Percentiles rank a stretch among this genome's conserved stretches.
phyloP scores from a whole-genome alignment of 208 protist genomes.

The Giardia muris region DNA sequence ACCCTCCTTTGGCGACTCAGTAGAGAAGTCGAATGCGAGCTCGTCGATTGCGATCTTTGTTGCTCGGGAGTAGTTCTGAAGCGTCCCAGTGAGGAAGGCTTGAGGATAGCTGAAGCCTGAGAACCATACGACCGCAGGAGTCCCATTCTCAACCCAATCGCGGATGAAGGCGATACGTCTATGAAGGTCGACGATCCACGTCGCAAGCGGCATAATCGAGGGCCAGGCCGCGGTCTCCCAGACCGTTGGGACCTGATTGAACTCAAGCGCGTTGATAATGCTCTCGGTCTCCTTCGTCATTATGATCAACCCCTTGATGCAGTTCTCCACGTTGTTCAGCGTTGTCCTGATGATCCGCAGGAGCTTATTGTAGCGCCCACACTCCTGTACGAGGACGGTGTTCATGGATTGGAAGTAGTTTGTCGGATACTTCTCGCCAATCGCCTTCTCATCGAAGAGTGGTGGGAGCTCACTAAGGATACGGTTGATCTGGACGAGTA shows the following conservation, averaged over 20 bases:
- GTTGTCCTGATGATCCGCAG: conserved; percentile 63
- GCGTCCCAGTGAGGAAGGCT: conserved; percentile 20
- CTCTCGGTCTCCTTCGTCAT: not conserved
- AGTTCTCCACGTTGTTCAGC: conserved; percentile 71
- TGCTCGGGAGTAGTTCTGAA: conserved; percentile 3
- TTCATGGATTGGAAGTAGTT: conserved; percentile 88
- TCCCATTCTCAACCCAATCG: not conserved
- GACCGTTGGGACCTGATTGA: conserved; percentile 5
- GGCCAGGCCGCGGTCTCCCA: conserved; percentile 11
- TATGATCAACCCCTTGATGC: conserved; percentile 59
- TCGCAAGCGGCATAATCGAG: not conserved
- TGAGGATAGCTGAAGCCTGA: conserved; percentile 19
- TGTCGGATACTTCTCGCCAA: conserved; percentile 68
- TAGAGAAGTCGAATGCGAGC: conserved; percentile 1
- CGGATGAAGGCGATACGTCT: not conserved
- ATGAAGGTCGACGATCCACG: not conserved
- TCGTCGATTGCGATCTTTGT: conserved; percentile 12
- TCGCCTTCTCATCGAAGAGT: not conserved
- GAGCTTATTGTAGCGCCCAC: conserved; percentile 79
- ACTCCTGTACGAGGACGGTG: conserved; percentile 88
- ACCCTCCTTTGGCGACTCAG: not conserved
- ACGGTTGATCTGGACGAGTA: not conserved
- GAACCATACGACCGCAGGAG: not conserved
- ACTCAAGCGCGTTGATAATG: not conserved
- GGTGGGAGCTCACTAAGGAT: conserved; percentile 61